Evolutionary conservation across 139 green algal species (phyloP).

Genomic region (Astrephomene gubernaculifera): DNA sequence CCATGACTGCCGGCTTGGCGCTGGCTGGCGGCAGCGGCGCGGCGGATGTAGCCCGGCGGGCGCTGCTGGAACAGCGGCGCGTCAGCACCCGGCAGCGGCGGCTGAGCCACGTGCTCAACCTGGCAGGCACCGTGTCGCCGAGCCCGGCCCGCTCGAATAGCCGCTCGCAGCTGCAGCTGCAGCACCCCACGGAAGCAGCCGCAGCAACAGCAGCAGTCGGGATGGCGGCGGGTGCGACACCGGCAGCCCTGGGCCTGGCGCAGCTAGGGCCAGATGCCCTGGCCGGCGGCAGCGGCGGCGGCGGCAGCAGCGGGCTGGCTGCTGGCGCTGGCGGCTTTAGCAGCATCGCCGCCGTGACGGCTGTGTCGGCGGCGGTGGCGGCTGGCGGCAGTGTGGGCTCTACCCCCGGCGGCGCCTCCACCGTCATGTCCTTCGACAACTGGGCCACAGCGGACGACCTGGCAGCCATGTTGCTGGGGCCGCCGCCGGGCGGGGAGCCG

Average conservation of each 20-base stretch:
- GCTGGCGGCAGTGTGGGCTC: conserved; percentile 26
- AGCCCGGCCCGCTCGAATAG: neutral
- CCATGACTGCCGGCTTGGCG: too few species aligned
- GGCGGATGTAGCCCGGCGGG: neutral
- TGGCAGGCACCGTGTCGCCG: neutral
- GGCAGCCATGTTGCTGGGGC: conserved; percentile 22
- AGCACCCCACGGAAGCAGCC: neutral
- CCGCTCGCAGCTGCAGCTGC: neutral
- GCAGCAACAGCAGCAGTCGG: neutral
- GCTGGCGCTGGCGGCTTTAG: neutral
- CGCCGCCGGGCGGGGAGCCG: neutral
- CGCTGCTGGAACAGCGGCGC: neutral
- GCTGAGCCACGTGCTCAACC: conserved; percentile 15
- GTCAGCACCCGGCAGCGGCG: conserved; percentile 11
- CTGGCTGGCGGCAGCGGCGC: neutral
- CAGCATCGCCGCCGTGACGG: neutral
- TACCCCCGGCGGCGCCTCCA: neutral
- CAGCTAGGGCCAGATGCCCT: too few species aligned
- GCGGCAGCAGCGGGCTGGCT: neutral
- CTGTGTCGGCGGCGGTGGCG: too few species aligned
- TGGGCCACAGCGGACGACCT: conserved; percentile 25
- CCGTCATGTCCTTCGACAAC: conserved; percentile 38
- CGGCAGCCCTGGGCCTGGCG: too few species aligned
- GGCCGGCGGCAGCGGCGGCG: neutral
- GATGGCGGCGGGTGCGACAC: too few species aligned